phyloP scores from a whole-genome alignment of 768 basidiomycete species.

The Leccinum incarnatum region DNA sequence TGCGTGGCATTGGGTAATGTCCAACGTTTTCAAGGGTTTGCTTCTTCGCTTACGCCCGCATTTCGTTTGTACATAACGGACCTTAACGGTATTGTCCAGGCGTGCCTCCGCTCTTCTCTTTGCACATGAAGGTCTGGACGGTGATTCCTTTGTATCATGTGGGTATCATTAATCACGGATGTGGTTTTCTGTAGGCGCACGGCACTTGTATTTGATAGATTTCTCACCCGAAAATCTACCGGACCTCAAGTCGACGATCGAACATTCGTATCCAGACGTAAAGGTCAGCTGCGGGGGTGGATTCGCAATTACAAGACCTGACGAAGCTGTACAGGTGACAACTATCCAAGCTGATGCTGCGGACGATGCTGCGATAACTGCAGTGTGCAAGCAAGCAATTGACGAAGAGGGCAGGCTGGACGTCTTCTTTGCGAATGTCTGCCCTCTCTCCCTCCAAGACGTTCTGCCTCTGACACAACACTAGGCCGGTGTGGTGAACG shows the following conservation, averaged over 20 bases:
- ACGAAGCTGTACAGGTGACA: constrained; percentile 61
- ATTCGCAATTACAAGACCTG: constrained; percentile 3
- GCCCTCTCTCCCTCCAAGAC: constrained; percentile 16
- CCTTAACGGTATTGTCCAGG: constrained; percentile 35
- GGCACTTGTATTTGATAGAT: constrained; percentile 75
- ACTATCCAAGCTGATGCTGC: constrained; percentile 80
- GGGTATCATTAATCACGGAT: constrained; percentile 3
- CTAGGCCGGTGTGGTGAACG: constrained; percentile 66
- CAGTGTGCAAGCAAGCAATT: constrained; percentile 68
- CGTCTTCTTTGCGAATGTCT: constrained; percentile 92
- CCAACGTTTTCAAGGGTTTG: constrained; percentile 6
- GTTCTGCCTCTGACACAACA: constrained; percentile 2
- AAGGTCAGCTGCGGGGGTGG: constrained; percentile 46
- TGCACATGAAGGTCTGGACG: constrained; percentile 69
- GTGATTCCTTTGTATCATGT: constrained; percentile 1
- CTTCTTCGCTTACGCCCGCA: constrained; percentile 12
- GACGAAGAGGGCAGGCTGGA: constrained; percentile 85
- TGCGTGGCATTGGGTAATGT: constrained; percentile 82
- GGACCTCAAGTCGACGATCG: constrained; percentile 66
- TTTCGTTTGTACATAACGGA: background rate
- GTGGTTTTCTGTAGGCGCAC: constrained; percentile 51
- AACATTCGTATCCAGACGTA: constrained; percentile 68
- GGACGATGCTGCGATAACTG: constrained; percentile 64
- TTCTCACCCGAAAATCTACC: constrained; percentile 66
- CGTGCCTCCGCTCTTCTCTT: constrained; percentile 70